These are phyloP conservation scores for Ceratocystis cacaofunesta DNA, from an alignment of 2,329 filamentous ascomycete genomes.

Conservation along the genomic window DNA sequence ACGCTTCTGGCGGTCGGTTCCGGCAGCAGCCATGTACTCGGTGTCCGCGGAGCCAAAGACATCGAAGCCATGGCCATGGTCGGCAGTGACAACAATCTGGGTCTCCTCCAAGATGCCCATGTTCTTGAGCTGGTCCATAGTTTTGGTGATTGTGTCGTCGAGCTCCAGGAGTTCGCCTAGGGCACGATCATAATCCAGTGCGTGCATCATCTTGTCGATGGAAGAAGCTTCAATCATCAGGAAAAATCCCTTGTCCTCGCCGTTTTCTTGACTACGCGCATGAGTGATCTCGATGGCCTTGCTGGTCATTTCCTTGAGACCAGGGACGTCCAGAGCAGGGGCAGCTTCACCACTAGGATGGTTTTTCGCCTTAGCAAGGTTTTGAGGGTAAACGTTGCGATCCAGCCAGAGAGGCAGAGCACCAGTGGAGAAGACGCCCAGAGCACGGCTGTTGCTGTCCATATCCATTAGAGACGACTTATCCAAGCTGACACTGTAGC, in stretches of 20 bases:
- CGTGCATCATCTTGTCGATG: constrained; percentile 84
- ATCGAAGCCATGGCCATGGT: constrained; percentile 81
- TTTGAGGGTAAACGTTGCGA: constrained; percentile 62
- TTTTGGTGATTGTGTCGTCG: constrained; percentile 67
- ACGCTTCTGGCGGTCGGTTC: constrained; percentile 56
- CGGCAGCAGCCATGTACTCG: constrained; percentile 52
- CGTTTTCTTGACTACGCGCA: constrained; percentile 33
- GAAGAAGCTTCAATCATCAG: constrained; percentile 76
- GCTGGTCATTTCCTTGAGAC: constrained; percentile 77
- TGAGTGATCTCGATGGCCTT: constrained; percentile 70
- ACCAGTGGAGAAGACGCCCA: constrained; percentile 62
- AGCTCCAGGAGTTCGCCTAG: constrained; percentile 74
- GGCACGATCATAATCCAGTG: constrained; percentile 70
- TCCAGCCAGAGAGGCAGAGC: constrained; percentile 78
- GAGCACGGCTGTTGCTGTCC: constrained; percentile 44
- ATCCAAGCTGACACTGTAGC: constrained; percentile 59
- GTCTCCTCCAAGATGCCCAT: constrained; percentile 59
- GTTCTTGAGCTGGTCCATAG: constrained; percentile 51
- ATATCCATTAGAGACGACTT: constrained; percentile 51
- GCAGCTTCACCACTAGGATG: constrained; percentile 50
- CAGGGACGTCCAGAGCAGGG: constrained; percentile 59
- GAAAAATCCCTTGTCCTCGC: constrained; percentile 56
- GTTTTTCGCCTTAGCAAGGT: constrained; percentile 51
- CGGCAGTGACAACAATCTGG: constrained; percentile 66
- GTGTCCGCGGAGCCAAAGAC: constrained; percentile 74